Base-by-base conservation (phyloP, 441 rosid species). In the Euphorbia corollata region DNA sequence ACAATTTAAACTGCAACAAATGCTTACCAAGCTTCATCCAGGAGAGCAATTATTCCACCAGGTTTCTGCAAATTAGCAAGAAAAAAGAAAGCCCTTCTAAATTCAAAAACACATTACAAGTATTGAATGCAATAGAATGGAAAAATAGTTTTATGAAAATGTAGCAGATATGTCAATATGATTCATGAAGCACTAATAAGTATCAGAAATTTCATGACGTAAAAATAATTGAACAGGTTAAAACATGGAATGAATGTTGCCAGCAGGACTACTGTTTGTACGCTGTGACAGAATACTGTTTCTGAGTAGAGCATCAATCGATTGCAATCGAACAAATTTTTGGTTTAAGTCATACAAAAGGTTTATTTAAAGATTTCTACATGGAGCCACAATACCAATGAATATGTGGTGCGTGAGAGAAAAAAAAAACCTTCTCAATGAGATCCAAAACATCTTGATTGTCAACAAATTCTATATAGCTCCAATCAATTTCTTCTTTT, bases 1-100 rank as follows among this genome's bases (percentile, higher is more conserved):
- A 59, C 12, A 70, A 30, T 18, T 27, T 68, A 38, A 10, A 60
- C 68, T 67, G 75, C 41, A 16, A 27, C 16, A 43, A 50, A 43
- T 61, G 81, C 97, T 84, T 78, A 95, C 99, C 99, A 95, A 74
- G 99, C 99, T 84, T 95, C 98, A 82, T 95, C 98, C 67, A 95
- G 87, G 74, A 95, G 95, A 73, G 99, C 93, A 71, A 95, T 88
- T 67, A 95, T 92, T 72, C 99, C 99, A 84, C 98, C 98, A 54
- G 99, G 99, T 85, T 92, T 95, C 99, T 95, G 97, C 61, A 86
- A 80, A 73, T 74, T 34, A 47, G 64, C 11, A 72, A 68, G 23
- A 68, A 63, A 64, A 20, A 36, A 2, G 38, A 18, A 23, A 59
- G 43, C 60, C n/a, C 16, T 58, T 18, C 41, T 50, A 12, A 59